Evolutionary conservation across 164 flowering plant genomes (phyloP).

Genomic region (Sedum album): DNA sequence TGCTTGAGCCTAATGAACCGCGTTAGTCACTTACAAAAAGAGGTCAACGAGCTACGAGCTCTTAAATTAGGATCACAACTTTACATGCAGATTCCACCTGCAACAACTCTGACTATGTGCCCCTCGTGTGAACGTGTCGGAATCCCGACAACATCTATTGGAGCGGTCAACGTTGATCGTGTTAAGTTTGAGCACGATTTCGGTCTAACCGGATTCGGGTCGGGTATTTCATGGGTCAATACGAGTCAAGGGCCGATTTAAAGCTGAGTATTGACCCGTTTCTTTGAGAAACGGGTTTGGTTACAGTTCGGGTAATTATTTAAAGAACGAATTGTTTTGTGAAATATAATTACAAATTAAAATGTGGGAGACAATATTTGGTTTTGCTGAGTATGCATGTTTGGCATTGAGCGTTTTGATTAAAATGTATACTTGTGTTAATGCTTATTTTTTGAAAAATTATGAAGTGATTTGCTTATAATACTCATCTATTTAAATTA

Average conservation of each 20-base stretch:
- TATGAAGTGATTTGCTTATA: too few species aligned
- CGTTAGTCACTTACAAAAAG: constrained; percentile 66
- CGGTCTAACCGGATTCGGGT: constrained; percentile 24
- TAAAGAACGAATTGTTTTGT: neutral
- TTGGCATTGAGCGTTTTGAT: neutral
- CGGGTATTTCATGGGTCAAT: constrained; percentile 19
- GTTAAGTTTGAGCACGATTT: constrained; percentile 13
- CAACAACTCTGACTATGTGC: constrained; percentile 84
- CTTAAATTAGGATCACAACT: constrained; percentile 66
- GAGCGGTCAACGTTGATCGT: constrained; percentile 8
- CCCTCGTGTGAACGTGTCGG: constrained; percentile 79
- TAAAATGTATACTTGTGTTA: too few species aligned
- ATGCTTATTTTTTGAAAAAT: too few species aligned
- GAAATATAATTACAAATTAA: neutral
- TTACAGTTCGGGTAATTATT: neutral
- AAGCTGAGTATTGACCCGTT: neutral
- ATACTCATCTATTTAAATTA: too few species aligned
- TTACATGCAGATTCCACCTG: constrained; percentile 77
- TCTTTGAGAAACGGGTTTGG: neutral
- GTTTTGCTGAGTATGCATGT: neutral
- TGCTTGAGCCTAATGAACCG: constrained; percentile 73
- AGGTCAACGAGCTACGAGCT: constrained; percentile 70
- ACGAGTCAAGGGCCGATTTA: neutral
- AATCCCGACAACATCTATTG: constrained; percentile 21
- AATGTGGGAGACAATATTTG: neutral